Evolutionary conservation across 2,329 filamentous ascomycete genomes (phyloP).

Genomic region (Monilinia aucupariae): DNA sequence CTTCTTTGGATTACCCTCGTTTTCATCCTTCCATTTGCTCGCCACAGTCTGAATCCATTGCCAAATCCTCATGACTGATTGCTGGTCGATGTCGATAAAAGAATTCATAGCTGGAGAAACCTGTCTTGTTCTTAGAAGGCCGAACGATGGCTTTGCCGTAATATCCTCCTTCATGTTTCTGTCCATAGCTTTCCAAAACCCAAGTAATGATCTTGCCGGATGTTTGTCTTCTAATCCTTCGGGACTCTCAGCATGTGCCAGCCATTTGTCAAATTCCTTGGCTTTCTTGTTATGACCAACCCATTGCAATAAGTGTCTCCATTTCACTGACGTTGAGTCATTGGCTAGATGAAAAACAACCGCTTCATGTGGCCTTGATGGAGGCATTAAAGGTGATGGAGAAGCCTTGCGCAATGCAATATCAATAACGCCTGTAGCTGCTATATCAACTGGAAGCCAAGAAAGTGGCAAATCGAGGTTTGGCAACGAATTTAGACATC

Average conservation of each 20-base stretch:
- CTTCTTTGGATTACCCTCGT: background rate
- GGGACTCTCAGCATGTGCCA: background rate
- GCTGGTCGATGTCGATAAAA: background rate
- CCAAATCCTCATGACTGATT: background rate
- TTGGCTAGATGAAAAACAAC: constrained; percentile 4
- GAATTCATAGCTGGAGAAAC: background rate
- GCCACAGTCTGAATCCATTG: background rate
- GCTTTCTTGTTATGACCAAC: background rate
- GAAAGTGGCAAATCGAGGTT: constrained; percentile 31
- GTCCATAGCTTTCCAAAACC: constrained; percentile 2
- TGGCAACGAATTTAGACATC: constrained; percentile 39
- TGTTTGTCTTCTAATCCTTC: background rate
- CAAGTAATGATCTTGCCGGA: constrained; percentile 3
- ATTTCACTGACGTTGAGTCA: background rate
- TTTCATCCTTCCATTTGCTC: background rate
- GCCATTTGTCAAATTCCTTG: background rate
- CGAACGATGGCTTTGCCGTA: background rate
- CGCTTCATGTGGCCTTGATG: background rate
- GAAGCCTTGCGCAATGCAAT: constrained; percentile 25
- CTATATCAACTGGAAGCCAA: constrained; percentile 45
- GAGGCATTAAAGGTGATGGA: background rate
- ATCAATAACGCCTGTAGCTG: constrained; percentile 40
- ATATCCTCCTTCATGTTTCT: background rate
- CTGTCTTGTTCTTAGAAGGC: constrained; percentile 1
- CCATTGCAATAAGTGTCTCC: constrained; percentile 2